These are phyloP conservation scores for Chlorella vulgaris DNA, from an alignment of 139 green algal genomes.

Conservation along the genomic window DNA sequence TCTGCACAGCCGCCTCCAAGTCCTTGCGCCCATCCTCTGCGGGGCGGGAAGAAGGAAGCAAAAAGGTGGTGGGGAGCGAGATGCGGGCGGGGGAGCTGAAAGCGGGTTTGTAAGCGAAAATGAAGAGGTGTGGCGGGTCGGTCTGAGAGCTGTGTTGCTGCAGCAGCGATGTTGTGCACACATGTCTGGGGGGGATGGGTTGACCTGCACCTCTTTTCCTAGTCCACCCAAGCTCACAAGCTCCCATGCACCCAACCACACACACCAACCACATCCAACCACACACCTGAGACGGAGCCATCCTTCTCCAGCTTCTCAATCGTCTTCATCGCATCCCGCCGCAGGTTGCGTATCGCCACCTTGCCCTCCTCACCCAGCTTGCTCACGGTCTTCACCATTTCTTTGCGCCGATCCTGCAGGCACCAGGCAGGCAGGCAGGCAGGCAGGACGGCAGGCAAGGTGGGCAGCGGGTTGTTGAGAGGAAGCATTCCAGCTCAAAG, in stretches of 20 bases:
- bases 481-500: too few species aligned
- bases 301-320: conserved; percentile 76
- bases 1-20: conserved; percentile 77
- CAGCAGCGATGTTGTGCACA: too few species aligned
- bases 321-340: conserved; percentile 89
- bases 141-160: too few species aligned
- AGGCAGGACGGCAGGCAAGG: not conserved
- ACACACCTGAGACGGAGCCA: conserved; percentile 37
- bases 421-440: not conserved
- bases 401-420: conserved; percentile 89
- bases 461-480: too few species aligned
- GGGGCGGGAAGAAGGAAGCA: not conserved
- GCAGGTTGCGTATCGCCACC: conserved; percentile 88
- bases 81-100: too few species aligned
- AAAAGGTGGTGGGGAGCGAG: too few species aligned
- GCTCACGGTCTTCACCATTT: conserved; percentile 80
- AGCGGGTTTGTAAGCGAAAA: too few species aligned
- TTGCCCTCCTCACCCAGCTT: conserved; percentile 97
- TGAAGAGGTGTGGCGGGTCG: too few species aligned
- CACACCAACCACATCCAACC: not conserved
- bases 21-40: conserved; percentile 83
- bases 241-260: not conserved
- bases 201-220: too few species aligned
- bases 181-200: too few species aligned
- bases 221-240: too few species aligned